Evolutionary conservation across 2,329 filamentous ascomycete species (phyloP).

Genomic region (Hypoxylon rubiginosum): DNA sequence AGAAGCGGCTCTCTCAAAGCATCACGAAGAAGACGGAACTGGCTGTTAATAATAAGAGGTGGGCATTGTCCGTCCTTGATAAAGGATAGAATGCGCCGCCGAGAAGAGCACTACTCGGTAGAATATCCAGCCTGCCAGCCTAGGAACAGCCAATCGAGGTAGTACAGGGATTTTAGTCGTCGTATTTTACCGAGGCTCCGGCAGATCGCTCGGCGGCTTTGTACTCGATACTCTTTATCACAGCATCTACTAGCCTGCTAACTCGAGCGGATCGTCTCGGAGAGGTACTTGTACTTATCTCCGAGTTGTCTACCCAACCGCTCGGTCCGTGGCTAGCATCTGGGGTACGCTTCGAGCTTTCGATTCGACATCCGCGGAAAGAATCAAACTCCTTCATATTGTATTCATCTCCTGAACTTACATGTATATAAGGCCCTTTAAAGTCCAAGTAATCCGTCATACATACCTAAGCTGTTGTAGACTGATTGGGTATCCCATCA

Average conservation of each 20-base stretch:
- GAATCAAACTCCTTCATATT: neutral
- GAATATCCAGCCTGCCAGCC: constrained; percentile 1
- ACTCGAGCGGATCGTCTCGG: neutral
- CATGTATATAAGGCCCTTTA: too few species aligned
- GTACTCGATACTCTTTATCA: constrained; percentile 16
- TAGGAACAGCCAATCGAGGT: constrained; percentile 15
- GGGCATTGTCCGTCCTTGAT: constrained; percentile 36
- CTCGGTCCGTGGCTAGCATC: constrained; percentile 1
- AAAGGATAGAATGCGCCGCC: constrained; percentile 33
- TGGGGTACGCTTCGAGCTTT: constrained; percentile 17
- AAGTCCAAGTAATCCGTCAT: neutral
- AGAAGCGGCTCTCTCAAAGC: constrained; percentile 19
- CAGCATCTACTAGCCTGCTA: neutral
- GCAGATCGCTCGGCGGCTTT: constrained; percentile 39
- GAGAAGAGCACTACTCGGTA: constrained; percentile 1
- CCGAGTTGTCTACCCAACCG: neutral
- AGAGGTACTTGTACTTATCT: constrained; percentile 7
- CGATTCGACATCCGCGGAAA: neutral
- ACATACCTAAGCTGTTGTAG: neutral
- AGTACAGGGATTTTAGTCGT: constrained; percentile 14
- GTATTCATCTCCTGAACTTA: neutral
- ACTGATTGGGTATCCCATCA: neutral
- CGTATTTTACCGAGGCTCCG: constrained; percentile 46
- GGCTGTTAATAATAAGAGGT: constrained; percentile 4
- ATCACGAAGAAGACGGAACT: constrained; percentile 5